Conservation (phyloP, 257 asterid species). For the Primulina huaijiensis region DNA sequence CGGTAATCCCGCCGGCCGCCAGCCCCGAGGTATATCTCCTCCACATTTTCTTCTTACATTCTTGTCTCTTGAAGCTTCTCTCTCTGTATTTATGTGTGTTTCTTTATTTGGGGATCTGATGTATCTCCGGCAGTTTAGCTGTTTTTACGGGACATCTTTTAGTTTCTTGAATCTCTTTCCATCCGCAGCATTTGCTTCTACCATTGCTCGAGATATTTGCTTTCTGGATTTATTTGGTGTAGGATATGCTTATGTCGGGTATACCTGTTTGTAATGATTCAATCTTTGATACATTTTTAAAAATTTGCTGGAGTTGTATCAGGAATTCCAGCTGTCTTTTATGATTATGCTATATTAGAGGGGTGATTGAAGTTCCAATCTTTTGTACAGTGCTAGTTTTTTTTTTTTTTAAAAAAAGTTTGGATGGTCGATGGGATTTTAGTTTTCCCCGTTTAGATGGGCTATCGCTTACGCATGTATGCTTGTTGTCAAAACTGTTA, state of each 20-base stretch:
- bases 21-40: not conserved
- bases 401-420: not conserved
- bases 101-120: constrained; percentile 25
- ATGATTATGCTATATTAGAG: not conserved
- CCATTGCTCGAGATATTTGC: not conserved
- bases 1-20: constrained; percentile 34
- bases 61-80: not conserved
- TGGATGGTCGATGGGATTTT: not conserved
- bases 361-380: constrained; percentile 2
- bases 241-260: not conserved
- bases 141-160: constrained; percentile 4
- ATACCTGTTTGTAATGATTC: not conserved
- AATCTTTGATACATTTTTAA: not conserved
- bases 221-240: not conserved
- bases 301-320: constrained; percentile 4
- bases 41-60: not conserved
- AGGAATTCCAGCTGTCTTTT: not conserved
- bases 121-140: constrained; percentile 3
- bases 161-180: not conserved
- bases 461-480: not conserved
- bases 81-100: not conserved
- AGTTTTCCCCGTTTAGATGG: not conserved
- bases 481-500: not conserved
- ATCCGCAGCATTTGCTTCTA: not conserved
- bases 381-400: not conserved